Conservation (phyloP, 1,139 yeast species). For the Pichia sp. region DNA sequence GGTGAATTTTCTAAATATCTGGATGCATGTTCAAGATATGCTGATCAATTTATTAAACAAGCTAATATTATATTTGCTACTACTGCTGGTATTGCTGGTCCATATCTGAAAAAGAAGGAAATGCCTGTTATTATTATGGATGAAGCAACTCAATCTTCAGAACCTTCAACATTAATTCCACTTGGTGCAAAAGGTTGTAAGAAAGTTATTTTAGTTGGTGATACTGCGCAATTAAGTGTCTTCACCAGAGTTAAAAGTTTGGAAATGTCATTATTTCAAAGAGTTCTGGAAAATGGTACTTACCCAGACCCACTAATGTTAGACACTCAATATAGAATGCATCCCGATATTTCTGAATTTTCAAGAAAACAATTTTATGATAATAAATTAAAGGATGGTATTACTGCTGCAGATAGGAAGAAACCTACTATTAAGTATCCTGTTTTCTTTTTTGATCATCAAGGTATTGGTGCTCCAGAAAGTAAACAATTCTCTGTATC, state of each 20-base stretch:
- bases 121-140: constrained; percentile 67
- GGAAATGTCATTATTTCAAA: constrained; percentile 28
- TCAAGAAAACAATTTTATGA: constrained; percentile 53
- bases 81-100: constrained; percentile 66
- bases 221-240: constrained; percentile 55
- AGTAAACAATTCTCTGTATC: constrained; percentile 17
- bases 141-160: constrained; percentile 66
- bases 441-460: constrained; percentile 24
- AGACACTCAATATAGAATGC: constrained; percentile 71
- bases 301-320: constrained; percentile 59
- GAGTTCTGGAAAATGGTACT: constrained; percentile 29
- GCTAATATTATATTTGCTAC: constrained; percentile 68
- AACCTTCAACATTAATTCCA: constrained; percentile 63
- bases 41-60: constrained; percentile 49
- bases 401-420: constrained; percentile 42
- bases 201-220: constrained; percentile 67
- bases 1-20: constrained; percentile 37
- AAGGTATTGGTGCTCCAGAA: constrained; percentile 19
- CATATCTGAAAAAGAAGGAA: constrained; percentile 48
- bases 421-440: constrained; percentile 22
- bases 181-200: constrained; percentile 62
- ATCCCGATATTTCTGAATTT: constrained; percentile 54
- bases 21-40: constrained; percentile 38
- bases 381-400: constrained; percentile 53
- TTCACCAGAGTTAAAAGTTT: constrained; percentile 54